Base-by-base conservation (phyloP, 2,329 filamentous ascomycete genomes). In the Penicillium crustosum region DNA sequence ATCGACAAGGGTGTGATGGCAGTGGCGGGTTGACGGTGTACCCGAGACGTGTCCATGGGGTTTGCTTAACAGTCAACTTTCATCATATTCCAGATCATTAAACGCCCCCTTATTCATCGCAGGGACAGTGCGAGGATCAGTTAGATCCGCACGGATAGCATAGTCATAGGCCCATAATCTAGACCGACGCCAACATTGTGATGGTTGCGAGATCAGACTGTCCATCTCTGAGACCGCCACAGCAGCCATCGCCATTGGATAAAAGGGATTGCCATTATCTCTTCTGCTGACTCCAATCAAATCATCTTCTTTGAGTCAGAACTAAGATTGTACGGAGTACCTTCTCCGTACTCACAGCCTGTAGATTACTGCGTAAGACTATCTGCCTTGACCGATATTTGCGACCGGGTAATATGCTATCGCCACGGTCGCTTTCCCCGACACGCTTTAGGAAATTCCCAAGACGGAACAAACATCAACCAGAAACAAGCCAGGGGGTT, bases 1-100 rank as follows among this genome's bases (percentile, higher is more conserved):
- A 60, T 61, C 50, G 41, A 36, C 45, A 43, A 57, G 36, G 57
- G 33, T 57, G 45, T 50, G 48, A 56, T 50, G 49, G 23, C n/a
- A 25, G 49, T 55, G 52, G 52, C 39, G 35, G 57, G 52, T 53
- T 54, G 44, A 59, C 57, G 49, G 57, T 49, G 52, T 49, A 50
- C 44, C 55, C 42, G 42, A 44, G 57, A 55, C 38, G 53, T 60
- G 49, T 54, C 35, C 44, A 36, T 27, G 36, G 47, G 48, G 21
- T 12, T 33, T 33, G 31, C 48, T 36, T 38, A 33, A 36, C n/a
- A n/a, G 21, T 48, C 45, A 36, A 48, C 19, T 48, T 35, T 33
- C 4, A 47, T 48, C 27, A 21, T 31, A 31, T 45, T 6, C n/a
- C 43, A 47, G 43, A 35, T 5, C 31, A 33, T 25, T 35, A 4